Conservation (phyloP, 768 basidiomycete species). For the Gymnopilus junonius region DNA sequence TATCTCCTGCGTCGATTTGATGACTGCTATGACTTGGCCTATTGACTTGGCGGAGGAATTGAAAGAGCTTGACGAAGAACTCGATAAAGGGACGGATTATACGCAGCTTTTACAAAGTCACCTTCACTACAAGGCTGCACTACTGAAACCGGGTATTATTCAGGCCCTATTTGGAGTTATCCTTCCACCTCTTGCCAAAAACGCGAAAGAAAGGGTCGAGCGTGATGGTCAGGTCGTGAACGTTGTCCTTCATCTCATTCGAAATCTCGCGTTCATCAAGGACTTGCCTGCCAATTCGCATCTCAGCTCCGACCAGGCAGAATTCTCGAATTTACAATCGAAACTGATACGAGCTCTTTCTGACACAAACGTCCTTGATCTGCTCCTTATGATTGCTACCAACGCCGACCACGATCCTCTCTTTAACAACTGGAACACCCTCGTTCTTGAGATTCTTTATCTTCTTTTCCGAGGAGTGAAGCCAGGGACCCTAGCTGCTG, state of each 20-base stretch:
- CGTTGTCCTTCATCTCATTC: constrained; percentile 84
- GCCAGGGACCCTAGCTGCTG: constrained; percentile 56
- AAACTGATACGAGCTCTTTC: constrained; percentile 73
- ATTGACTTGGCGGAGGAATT: constrained; percentile 95
- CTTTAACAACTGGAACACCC: constrained; percentile 85
- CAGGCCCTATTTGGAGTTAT: constrained; percentile 75
- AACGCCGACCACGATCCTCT: constrained; percentile 78
- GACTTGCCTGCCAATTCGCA: constrained; percentile 78
- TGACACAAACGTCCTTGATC: constrained; percentile 72
- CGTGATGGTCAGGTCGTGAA: constrained; percentile 88
- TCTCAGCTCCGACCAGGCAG: constrained; percentile 77
- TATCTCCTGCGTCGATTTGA: constrained; percentile 82
- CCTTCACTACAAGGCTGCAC: constrained; percentile 84
- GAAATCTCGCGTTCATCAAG: constrained; percentile 94
- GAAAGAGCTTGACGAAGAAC: constrained; percentile 86
- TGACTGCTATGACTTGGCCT: constrained; percentile 99
- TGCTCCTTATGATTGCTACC: constrained; percentile 85
- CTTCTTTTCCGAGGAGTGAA: constrained; percentile 83
- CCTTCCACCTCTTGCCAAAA: constrained; percentile 78
- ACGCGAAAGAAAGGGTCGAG: constrained; percentile 67
- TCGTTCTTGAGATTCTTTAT: constrained; percentile 92
- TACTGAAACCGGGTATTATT: constrained; percentile 71
- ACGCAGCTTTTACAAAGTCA: constrained; percentile 83
- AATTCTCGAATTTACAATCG: constrained; percentile 78
- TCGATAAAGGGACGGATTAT: constrained; percentile 86